Percentiles rank a stretch among this genome's conserved stretches.
These are phyloP conservation scores for Cladophialophora chaetospira DNA, from an alignment of 2,329 filamentous ascomycete species.

Conservation along the genomic window DNA sequence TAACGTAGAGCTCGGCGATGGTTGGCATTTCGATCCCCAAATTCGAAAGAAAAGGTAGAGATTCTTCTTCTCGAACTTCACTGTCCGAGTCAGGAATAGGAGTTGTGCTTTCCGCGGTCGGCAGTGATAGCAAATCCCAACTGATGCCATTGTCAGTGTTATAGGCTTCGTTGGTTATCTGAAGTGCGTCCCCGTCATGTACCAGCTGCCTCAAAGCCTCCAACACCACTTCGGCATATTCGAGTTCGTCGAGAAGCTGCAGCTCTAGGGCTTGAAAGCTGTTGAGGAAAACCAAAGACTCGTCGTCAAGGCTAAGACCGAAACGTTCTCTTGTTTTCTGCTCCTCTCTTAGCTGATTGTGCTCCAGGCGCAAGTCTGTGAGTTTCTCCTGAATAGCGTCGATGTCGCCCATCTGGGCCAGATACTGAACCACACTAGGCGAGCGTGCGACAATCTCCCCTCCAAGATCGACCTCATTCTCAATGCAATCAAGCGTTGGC, in stretches of 20 bases:
- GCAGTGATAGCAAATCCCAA: too few relatives aligned
- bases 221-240: constrained; percentile 4
- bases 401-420: constrained; percentile 1
- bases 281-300: constrained; percentile 8
- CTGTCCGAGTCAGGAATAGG: too few relatives aligned
- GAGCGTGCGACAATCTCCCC: neutral
- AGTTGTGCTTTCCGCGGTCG: too few relatives aligned
- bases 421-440: constrained; percentile 1
- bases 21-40: too few relatives aligned
- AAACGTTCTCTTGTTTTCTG: constrained; percentile 6
- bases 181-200: constrained; percentile 5
- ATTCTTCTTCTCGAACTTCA: too few relatives aligned
- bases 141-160: too few relatives aligned
- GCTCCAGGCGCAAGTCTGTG: neutral
- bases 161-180: neutral
- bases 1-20: too few relatives aligned
- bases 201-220: constrained; percentile 7
- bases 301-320: constrained; percentile 10
- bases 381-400: constrained; percentile 6
- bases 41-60: too few relatives aligned
- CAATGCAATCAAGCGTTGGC: too few relatives aligned
- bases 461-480: neutral
- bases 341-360: neutral
- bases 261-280: neutral
- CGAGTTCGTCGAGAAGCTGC: constrained; percentile 10